Percentiles rank a stretch among this genome's conserved stretches.
Conservation (phyloP, 805 yeast genomes). For the Saccharomycopsis malanga region DNA sequence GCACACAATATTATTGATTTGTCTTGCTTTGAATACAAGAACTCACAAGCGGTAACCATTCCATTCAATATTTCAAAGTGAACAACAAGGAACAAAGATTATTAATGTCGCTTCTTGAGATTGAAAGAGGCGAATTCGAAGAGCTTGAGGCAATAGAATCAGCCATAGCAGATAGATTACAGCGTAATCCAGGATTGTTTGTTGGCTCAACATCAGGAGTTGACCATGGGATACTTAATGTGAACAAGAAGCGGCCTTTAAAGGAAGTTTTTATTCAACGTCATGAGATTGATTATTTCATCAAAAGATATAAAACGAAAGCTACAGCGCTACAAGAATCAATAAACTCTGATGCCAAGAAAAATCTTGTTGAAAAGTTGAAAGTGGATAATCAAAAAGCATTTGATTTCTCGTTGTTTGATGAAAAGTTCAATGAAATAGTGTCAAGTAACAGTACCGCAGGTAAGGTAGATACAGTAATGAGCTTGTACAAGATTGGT, state of each 20-base stretch:
- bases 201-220: constrained; percentile 28
- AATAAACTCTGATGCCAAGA: background rate
- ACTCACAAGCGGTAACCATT: no score
- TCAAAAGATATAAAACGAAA: constrained; percentile 35
- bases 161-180: constrained; percentile 56
- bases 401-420: constrained; percentile 32
- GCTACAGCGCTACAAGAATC: background rate
- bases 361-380: background rate
- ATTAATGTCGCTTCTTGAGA: constrained; percentile 30
- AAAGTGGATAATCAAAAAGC: background rate
- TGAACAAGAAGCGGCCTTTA: constrained; percentile 35
- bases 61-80: no score
- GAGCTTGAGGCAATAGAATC: constrained; percentile 68
- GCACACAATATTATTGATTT: no score
- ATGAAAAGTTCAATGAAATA: constrained; percentile 30
- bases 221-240: constrained; percentile 29
- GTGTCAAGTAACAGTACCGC: constrained; percentile 28
- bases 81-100: no score
- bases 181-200: constrained; percentile 51
- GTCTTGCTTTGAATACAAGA: no score
- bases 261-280: constrained; percentile 53
- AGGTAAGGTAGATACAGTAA: constrained; percentile 28
- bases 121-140: constrained; percentile 37
- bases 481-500: constrained; percentile 6
- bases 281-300: constrained; percentile 55